Evolutionary conservation across 75 land plant species (phyloP).

Genomic region (Adiantum capillusveneris): DNA sequence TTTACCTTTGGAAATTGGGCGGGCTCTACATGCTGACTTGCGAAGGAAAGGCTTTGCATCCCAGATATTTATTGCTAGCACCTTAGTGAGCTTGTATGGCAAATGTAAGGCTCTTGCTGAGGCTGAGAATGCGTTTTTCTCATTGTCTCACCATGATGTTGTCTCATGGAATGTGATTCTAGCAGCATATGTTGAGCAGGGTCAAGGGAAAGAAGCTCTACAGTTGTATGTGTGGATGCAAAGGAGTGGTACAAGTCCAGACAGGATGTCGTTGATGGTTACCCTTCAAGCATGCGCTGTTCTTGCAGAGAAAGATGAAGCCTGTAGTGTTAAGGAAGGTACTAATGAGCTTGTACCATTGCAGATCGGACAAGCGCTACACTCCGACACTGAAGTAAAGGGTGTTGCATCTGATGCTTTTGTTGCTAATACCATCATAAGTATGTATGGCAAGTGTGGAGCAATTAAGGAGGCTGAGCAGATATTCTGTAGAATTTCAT

Average conservation of each 20-base stretch:
- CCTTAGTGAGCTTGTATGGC: conserved; percentile 7
- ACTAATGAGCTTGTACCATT: not conserved
- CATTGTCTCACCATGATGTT: not conserved
- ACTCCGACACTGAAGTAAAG: not conserved
- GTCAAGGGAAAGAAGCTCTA: not conserved
- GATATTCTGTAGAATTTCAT: not conserved
- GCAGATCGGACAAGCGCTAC: not conserved
- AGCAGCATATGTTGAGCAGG: conserved; percentile 8
- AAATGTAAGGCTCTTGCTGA: conserved; percentile 4
- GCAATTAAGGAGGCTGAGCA: not conserved
- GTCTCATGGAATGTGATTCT: conserved; percentile 4
- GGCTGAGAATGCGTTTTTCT: not conserved
- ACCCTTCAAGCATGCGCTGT: not conserved
- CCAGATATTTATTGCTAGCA: conserved; percentile 1
- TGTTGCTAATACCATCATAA: not conserved
- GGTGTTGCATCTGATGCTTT: not conserved
- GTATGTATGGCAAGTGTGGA: conserved; percentile 9
- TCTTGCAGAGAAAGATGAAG: conserved; percentile 2
- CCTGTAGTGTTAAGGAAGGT: not conserved
- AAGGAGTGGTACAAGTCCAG: not conserved
- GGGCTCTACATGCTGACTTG: conserved; percentile 10
- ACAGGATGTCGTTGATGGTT: not conserved
- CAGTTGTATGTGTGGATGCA: conserved; percentile 1
- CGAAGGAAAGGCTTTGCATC: conserved; percentile 7
- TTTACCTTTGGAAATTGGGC: not conserved